phyloP scores from a whole-genome alignment of 1,139 yeast species.

The Geotrichum fermentans region DNA sequence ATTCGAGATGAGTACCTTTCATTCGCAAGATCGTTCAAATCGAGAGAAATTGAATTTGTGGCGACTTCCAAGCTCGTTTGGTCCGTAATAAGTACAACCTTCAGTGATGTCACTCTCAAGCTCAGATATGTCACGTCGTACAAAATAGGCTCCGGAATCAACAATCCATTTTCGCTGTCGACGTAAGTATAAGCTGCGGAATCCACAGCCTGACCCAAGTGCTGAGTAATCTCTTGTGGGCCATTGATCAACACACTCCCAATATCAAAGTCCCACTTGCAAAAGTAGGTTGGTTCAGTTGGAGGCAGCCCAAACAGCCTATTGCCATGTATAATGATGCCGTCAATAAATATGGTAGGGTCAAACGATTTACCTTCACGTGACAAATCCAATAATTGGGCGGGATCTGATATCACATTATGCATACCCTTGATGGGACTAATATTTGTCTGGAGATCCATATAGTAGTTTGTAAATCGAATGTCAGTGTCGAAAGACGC shows the following conservation, averaged over 20 bases:
- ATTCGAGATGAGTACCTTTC: conserved; percentile 55
- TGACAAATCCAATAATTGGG: conserved; percentile 29
- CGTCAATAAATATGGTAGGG: conserved; percentile 55
- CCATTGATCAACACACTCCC: conserved; percentile 57
- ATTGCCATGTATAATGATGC: conserved; percentile 72
- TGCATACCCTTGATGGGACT: conserved; percentile 37
- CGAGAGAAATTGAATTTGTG: conserved; percentile 41
- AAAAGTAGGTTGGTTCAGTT: conserved; percentile 75
- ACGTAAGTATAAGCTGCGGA: conserved; percentile 58
- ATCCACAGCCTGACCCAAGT: conserved; percentile 43
- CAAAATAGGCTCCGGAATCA: conserved; percentile 51
- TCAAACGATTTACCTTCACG: conserved; percentile 16
- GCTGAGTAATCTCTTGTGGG: conserved; percentile 45
- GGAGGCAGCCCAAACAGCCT: conserved; percentile 93
- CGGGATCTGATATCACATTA: conserved; percentile 24
- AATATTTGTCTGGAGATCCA: conserved; percentile 52
- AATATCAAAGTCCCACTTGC: conserved; percentile 81
- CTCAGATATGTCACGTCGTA: conserved; percentile 64
- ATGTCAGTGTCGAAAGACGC: conserved; percentile 69
- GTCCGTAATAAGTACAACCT: conserved; percentile 33
- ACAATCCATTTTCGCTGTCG: conserved; percentile 71
- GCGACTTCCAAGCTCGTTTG: conserved; percentile 32
- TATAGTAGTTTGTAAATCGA: conserved; percentile 83
- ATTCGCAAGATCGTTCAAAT: conserved; percentile 67
- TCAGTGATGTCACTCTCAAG: conserved; percentile 30